Percentiles rank a stretch among this genome's conserved stretches.
These are phyloP conservation scores for Trapa bicornis DNA, from an alignment of 345 rosid species.

Conservation along the genomic window DNA sequence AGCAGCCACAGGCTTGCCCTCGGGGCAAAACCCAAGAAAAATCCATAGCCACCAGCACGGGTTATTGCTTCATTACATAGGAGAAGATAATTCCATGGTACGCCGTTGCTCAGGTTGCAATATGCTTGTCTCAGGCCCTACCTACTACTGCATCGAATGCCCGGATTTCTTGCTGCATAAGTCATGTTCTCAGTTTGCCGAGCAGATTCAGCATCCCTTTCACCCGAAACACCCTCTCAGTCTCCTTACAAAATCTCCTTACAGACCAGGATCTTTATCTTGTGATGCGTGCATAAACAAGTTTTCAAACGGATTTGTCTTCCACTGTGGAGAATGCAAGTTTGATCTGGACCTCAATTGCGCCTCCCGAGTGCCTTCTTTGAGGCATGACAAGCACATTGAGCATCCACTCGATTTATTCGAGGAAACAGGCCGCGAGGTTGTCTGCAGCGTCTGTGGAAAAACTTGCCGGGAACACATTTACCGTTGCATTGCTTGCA, in stretches of 20 bases:
- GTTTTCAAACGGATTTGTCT: neutral
- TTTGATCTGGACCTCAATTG: conserved; percentile 8
- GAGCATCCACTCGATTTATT: conserved; percentile 3
- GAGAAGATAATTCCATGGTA: neutral
- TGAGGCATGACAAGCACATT: neutral
- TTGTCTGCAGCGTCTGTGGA: conserved; percentile 1
- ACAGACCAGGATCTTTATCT: neutral
- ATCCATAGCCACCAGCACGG: conserved; percentile 2
- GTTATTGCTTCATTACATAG: neutral
- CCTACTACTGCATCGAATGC: neutral
- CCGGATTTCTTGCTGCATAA: conserved; percentile 5
- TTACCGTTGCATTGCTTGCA: conserved; percentile 8
- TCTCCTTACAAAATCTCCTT: neutral
- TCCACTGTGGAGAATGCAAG: neutral
- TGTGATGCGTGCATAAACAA: conserved; percentile 7
- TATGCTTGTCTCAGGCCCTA: neutral
- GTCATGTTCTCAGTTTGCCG: conserved; percentile 2
- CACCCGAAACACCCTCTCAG: conserved; percentile 1
- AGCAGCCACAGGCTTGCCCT: too few species aligned
- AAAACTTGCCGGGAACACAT: neutral
- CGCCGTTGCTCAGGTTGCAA: conserved; percentile 6
- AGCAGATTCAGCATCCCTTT: conserved; percentile 3
- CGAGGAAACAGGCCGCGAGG: neutral
- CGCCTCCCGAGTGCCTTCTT: neutral
- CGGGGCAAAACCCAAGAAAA: too few species aligned